These are phyloP conservation scores for Aspergillus pseudoterreus DNA, from an alignment of 2,329 filamentous ascomycete genomes.

Conservation along the genomic window DNA sequence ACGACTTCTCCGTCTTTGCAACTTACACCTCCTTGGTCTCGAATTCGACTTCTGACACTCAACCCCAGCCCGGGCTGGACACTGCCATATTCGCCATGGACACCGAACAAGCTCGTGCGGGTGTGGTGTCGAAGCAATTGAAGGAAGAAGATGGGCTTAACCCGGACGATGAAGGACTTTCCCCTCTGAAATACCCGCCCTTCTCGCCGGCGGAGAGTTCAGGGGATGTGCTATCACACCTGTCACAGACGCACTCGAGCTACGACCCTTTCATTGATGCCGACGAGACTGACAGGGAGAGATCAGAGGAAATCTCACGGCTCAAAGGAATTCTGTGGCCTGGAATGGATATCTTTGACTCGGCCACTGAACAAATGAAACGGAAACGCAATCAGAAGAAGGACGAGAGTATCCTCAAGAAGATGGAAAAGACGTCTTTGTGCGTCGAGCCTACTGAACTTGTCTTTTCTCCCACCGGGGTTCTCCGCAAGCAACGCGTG, in stretches of 20 bases:
- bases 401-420: constrained; percentile 42
- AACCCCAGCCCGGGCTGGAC: background rate
- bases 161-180: constrained; percentile 13
- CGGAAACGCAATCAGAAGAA: constrained; percentile 52
- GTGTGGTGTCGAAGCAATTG: constrained; percentile 2
- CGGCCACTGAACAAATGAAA: constrained; percentile 47
- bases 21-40: constrained; percentile 5
- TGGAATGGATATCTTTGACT: constrained; percentile 52
- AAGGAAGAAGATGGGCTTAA: constrained; percentile 16
- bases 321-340: constrained; percentile 49
- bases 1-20: constrained; percentile 1
- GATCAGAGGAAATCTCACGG: constrained; percentile 36
- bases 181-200: constrained; percentile 10
- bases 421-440: constrained; percentile 45
- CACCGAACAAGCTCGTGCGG: constrained; percentile 1
- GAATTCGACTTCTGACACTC: background rate
- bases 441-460: constrained; percentile 45
- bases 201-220: constrained; percentile 7
- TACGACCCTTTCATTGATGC: constrained; percentile 19
- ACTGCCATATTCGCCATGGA: background rate
- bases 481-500: constrained; percentile 40
- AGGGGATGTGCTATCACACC: constrained; percentile 1
- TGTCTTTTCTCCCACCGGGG: constrained; percentile 45
- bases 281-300: constrained; percentile 25
- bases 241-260: constrained; percentile 5